Conservation (phyloP, 73 alveolate species). For the Paramecium tetraurelia region DNA sequence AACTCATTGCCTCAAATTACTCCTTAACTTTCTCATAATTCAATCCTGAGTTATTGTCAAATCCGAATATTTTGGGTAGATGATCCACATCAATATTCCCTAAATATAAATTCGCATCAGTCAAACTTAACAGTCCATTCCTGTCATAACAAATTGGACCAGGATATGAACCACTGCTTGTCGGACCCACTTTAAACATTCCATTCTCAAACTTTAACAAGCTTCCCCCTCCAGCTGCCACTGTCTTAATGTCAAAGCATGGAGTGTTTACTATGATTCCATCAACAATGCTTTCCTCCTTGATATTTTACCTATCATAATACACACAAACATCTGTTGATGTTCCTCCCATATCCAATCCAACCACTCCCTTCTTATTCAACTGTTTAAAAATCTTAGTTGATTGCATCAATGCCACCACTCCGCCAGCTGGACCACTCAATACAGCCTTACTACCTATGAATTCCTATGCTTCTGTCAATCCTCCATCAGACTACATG, state of each 20-base stretch:
- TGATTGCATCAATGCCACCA: conserved; percentile 77
- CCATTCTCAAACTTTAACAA: conserved; percentile 78
- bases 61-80: conserved; percentile 89
- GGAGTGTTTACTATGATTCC: conserved; percentile 86
- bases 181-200: conserved; percentile 88
- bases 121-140: conserved; percentile 73
- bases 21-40: conserved; percentile 59
- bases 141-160: conserved; percentile 94
- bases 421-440: conserved; percentile 96
- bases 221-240: conserved; percentile 97
- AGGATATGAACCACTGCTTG: conserved; percentile 89
- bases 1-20: conserved; percentile 62
- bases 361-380: conserved; percentile 71
- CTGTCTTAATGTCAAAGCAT: conserved; percentile 83
- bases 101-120: conserved; percentile 82
- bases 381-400: conserved; percentile 34
- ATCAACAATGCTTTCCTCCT: conserved; percentile 74
- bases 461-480: conserved; percentile 62
- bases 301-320: conserved; percentile 41
- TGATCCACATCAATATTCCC: conserved; percentile 77
- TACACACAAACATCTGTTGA: conserved; percentile 86
- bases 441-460: conserved; percentile 81
- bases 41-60: conserved; percentile 68
- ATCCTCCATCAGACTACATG: conserved; percentile 93
- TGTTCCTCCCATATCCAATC: conserved; percentile 98